Percentiles rank a stretch among this genome's conserved stretches.
These are phyloP conservation scores for Prunus mongolica DNA, from an alignment of 306 rosid species.

Conservation along the genomic window DNA sequence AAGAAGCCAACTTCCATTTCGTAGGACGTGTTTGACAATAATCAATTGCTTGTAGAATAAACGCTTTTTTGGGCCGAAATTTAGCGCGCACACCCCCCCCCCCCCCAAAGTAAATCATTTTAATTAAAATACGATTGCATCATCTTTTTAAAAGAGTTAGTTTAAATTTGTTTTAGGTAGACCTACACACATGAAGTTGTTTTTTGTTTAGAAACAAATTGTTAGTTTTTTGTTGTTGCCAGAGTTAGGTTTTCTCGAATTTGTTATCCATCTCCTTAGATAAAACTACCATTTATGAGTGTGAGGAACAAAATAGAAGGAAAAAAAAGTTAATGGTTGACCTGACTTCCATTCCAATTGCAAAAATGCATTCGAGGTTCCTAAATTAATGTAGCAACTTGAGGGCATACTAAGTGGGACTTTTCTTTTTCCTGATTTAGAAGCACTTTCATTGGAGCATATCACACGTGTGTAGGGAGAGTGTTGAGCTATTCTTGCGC, in stretches of 20 bases:
- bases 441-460: background rate
- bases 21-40: constrained; percentile 15
- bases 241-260: background rate
- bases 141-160: background rate
- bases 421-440: background rate
- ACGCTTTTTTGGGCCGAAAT: background rate
- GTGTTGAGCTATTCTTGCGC: constrained; percentile 4
- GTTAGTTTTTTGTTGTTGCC: too few species aligned
- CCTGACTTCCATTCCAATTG: background rate
- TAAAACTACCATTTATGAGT: background rate
- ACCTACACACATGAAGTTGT: background rate
- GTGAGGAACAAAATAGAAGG: background rate
- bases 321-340: background rate
- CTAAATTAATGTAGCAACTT: background rate
- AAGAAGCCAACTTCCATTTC: background rate
- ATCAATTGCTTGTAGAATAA: accelerated
- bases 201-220: background rate
- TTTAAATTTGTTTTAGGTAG: background rate
- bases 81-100: background rate
- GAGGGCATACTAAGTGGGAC: background rate
- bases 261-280: background rate
- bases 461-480: background rate
- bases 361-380: background rate
- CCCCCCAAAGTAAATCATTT: background rate
- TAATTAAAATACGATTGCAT: background rate